Conservation (phyloP, 768 basidiomycete species). For the Tricholoma sp. region DNA sequence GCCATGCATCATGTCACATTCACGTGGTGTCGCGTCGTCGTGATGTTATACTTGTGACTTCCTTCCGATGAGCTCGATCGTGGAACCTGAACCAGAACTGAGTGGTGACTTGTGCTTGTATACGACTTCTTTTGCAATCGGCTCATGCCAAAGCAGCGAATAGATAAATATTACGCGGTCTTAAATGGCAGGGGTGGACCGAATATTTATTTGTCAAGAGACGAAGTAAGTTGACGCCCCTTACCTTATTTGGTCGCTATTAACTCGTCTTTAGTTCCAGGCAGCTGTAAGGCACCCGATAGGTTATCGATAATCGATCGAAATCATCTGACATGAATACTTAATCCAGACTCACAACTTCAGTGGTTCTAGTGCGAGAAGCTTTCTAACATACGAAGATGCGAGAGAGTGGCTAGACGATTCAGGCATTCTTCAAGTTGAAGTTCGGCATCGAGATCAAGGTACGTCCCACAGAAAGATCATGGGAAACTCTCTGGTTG, state of each 20-base stretch:
- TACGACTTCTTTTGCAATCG: not conserved
- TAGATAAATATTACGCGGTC: slow-evolving; percentile 10
- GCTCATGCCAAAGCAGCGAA: slow-evolving; percentile 1
- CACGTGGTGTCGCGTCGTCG: slow-evolving; percentile 5
- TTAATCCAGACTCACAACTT: slow-evolving; percentile 6
- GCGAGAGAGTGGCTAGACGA: slow-evolving; percentile 9
- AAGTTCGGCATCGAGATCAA: not conserved
- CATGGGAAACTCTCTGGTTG: not conserved
- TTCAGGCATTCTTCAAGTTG: not conserved
- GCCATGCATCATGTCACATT: not conserved
- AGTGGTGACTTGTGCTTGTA: not conserved
- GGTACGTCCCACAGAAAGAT: not conserved
- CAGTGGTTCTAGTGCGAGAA: slow-evolving; percentile 10
- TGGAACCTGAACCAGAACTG: not conserved
- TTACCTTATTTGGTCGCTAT: not conserved
- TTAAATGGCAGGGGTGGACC: slow-evolving; percentile 11
- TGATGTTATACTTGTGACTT: not conserved
- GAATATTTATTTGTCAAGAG: slow-evolving; percentile 1
- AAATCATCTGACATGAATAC: not conserved
- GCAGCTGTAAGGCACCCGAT: slow-evolving; percentile 1
- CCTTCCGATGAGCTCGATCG: too few species aligned
- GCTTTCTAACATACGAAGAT: slow-evolving; percentile 10
- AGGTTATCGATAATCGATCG: not conserved
- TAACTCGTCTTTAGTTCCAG: slow-evolving; percentile 5
- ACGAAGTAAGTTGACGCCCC: slow-evolving; percentile 5